Percentiles rank a stretch among this genome's conserved stretches.
phyloP scores from a whole-genome alignment of 2,329 filamentous ascomycete genomes.

The Sphaerulina vaccinii region DNA sequence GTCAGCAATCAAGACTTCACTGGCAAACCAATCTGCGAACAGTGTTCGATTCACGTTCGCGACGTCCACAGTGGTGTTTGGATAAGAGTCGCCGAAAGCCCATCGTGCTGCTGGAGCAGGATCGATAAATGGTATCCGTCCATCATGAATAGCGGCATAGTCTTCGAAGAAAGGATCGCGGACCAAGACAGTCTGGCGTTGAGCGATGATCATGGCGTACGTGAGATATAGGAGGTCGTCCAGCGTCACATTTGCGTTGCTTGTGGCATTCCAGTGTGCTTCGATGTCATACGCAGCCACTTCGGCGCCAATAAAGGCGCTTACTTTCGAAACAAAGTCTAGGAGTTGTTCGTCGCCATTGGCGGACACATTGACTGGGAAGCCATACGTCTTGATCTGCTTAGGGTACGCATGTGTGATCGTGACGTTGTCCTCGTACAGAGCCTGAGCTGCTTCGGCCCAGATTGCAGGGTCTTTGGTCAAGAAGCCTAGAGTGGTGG shows the following conservation, averaged over 20 bases:
- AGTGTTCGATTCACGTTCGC: constrained; percentile 52
- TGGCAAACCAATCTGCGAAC: constrained; percentile 52
- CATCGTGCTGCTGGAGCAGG: constrained; percentile 51
- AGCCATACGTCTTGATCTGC: constrained; percentile 44
- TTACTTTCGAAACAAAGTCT: constrained; percentile 46
- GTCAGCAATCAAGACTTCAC: constrained; percentile 45
- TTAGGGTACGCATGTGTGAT: constrained; percentile 44
- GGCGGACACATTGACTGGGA: constrained; percentile 41
- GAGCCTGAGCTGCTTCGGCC: constrained; percentile 44
- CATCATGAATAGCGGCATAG: constrained; percentile 49
- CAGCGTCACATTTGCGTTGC: constrained; percentile 36
- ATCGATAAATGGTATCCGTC: constrained; percentile 51
- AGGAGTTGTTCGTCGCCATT: constrained; percentile 43
- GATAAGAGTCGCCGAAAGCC: constrained; percentile 46
- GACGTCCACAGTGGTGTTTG: constrained; percentile 40
- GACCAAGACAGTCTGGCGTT: constrained; percentile 49
- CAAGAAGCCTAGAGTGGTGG: too few relatives aligned
- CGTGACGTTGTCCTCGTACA: constrained; percentile 49
- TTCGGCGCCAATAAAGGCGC: constrained; percentile 44
- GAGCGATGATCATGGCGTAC: constrained; percentile 49
- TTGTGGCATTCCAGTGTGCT: constrained; percentile 38
- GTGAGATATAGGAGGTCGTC: constrained; percentile 44
- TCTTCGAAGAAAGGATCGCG: constrained; percentile 52
- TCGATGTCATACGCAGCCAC: constrained; percentile 40
- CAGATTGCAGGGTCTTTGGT: constrained; percentile 48